These are phyloP conservation scores for Fusarium subglutinans DNA, from an alignment of 2,329 filamentous ascomycete genomes.

Conservation along the genomic window DNA sequence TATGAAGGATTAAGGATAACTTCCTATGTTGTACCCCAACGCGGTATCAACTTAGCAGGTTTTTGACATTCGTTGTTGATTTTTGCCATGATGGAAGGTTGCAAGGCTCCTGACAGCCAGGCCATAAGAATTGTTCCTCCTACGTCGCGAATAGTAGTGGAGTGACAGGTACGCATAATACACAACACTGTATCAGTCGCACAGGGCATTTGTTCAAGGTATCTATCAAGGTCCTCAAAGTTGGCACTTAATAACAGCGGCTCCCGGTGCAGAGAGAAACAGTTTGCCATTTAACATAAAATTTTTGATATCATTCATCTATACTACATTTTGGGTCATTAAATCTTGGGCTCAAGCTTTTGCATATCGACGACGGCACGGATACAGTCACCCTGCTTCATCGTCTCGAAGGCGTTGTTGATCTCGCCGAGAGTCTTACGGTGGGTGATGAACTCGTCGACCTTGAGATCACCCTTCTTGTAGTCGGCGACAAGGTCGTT, in stretches of 20 bases:
- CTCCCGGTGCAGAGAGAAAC: not conserved
- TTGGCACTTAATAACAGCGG: conserved; percentile 14
- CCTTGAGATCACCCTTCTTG: conserved; percentile 88
- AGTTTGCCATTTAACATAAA: conserved; percentile 30
- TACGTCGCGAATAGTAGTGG: not conserved
- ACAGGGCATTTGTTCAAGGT: not conserved
- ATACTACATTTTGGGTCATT: conserved; percentile 40
- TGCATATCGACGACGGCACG: conserved; percentile 84
- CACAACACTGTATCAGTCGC: conserved; percentile 11
- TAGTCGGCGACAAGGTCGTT: conserved; percentile 90
- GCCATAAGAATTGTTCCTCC: not conserved
- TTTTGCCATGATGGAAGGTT: not conserved
- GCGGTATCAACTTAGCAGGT: not conserved
- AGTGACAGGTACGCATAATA: conserved; percentile 1
- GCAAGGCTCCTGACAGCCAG: not conserved
- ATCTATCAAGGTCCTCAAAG: conserved; percentile 31
- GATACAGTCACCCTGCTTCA: conserved; percentile 98
- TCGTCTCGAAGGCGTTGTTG: conserved; percentile 89
- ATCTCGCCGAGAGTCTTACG: conserved; percentile 83
- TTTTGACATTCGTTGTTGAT: not conserved
- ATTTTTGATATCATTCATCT: conserved; percentile 33
- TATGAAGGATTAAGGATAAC: not conserved
- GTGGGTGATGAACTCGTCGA: conserved; percentile 99
- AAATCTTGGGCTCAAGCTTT: conserved; percentile 41
- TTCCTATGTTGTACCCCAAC: not conserved